These are phyloP conservation scores for Coemansia sp. DNA, from an alignment of 192 early-diverging fungal genomes.

Conservation along the genomic window DNA sequence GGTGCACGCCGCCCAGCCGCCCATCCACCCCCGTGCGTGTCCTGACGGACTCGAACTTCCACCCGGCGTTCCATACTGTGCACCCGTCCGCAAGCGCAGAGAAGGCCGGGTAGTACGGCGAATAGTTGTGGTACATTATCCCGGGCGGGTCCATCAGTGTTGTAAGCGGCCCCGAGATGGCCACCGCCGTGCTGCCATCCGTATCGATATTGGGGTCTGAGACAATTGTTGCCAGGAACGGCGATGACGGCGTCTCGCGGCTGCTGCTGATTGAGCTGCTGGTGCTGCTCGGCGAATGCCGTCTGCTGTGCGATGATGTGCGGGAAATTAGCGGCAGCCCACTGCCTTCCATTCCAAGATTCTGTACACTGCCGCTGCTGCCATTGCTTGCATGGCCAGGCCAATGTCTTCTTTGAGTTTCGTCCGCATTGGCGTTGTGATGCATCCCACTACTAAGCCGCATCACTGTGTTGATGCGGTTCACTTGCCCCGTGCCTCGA, in stretches of 20 bases:
- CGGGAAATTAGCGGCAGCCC: slow-evolving; percentile 5
- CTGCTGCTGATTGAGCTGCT: slow-evolving; percentile 10
- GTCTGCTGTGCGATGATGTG: slow-evolving; percentile 6
- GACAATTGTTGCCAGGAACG: slow-evolving; percentile 23
- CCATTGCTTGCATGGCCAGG: background rate
- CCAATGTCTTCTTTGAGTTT: background rate
- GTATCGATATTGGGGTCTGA: slow-evolving; percentile 12
- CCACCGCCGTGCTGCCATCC: background rate
- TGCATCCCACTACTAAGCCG: background rate
- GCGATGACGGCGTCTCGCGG: slow-evolving; percentile 4
- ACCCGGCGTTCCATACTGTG: slow-evolving; percentile 46
- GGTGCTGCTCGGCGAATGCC: slow-evolving; percentile 3
- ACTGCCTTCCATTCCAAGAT: background rate
- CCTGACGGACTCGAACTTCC: slow-evolving; percentile 46
- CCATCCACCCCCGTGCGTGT: slow-evolving; percentile 37
- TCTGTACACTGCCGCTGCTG: background rate
- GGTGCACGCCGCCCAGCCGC: slow-evolving; percentile 39
- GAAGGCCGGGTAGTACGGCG: slow-evolving; percentile 37
- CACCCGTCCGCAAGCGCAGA: slow-evolving; percentile 29
- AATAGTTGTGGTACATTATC: slow-evolving; percentile 17
- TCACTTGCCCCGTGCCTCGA: slow-evolving; percentile 13
- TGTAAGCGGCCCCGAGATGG: slow-evolving; percentile 7
- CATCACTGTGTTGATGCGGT: background rate
- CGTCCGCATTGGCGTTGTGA: background rate
- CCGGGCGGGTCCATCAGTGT: slow-evolving; percentile 1